These are phyloP conservation scores for Gynandropsis gynandra DNA, from an alignment of 345 rosid genomes.

Conservation along the genomic window DNA sequence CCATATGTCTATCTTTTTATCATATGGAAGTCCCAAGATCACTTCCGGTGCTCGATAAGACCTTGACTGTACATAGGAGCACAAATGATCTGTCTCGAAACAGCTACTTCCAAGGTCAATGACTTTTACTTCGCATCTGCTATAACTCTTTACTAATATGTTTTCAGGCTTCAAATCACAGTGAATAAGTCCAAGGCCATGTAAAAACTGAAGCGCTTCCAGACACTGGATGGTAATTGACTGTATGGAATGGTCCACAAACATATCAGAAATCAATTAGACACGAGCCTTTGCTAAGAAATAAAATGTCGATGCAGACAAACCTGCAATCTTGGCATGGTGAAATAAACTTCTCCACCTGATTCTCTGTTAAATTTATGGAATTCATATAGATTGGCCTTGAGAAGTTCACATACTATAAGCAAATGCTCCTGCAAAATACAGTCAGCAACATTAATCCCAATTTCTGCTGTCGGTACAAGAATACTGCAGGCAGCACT, in stretches of 20 bases:
- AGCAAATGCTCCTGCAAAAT: constrained; percentile 80
- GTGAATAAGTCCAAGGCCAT: constrained; percentile 91
- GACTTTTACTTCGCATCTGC: constrained; percentile 96
- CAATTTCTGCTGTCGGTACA: background rate
- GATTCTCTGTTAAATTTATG: constrained; percentile 97
- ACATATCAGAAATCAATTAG: constrained; percentile 22
- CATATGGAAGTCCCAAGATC: constrained; percentile 84
- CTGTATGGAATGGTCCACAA: constrained; percentile 43
- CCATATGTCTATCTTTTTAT: constrained; percentile 92
- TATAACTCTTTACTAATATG: constrained; percentile 89
- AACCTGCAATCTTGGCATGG: constrained; percentile 99
- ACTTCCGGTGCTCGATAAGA: constrained; percentile 99
- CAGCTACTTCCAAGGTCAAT: constrained; percentile 99
- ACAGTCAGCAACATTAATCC: constrained; percentile 7
- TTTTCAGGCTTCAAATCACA: constrained; percentile 96
- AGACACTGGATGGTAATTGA: constrained; percentile 88
- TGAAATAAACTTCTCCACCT: constrained; percentile 97
- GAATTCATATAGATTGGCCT: constrained; percentile 94
- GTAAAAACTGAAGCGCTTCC: constrained; percentile 90
- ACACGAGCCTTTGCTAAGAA: constrained; percentile 14
- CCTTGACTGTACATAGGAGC: constrained; percentile 96
- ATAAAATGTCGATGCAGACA: constrained; percentile 19
- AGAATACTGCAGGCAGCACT: no score
- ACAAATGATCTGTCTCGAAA: constrained; percentile 92
- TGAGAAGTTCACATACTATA: constrained; percentile 93